phyloP scores from a whole-genome alignment of 768 basidiomycete genomes.

The Phylloporus sp. region DNA sequence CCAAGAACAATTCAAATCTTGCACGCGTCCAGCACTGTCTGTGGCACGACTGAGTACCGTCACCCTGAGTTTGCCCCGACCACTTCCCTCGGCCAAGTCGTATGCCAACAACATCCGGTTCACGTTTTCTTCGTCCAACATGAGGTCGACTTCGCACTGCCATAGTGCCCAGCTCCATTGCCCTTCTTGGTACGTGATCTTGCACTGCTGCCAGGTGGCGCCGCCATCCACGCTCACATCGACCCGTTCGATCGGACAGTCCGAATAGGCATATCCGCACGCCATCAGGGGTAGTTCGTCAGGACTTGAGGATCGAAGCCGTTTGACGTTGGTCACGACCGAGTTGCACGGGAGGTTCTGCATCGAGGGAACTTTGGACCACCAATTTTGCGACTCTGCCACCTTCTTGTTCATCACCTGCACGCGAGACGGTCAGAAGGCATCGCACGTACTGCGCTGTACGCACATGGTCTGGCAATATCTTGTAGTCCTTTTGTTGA shows the following conservation, averaged over 20 bases:
- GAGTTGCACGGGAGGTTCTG: slow-evolving; percentile 59
- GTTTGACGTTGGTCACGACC: slow-evolving; percentile 37
- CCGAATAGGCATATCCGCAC: slow-evolving; percentile 55
- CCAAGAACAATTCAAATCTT: slow-evolving; percentile 50
- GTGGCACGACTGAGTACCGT: slow-evolving; percentile 45
- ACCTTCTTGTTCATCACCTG: slow-evolving; percentile 25
- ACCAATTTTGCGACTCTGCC: slow-evolving; percentile 31
- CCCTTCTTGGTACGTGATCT: slow-evolving; percentile 55
- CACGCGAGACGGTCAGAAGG: background rate
- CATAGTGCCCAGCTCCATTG: slow-evolving; percentile 74
- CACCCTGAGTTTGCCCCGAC: slow-evolving; percentile 10
- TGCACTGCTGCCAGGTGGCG: slow-evolving; percentile 44
- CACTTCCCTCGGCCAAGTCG: slow-evolving; percentile 5
- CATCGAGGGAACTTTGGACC: slow-evolving; percentile 56
- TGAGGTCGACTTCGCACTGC: slow-evolving; percentile 45
- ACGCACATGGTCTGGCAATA: slow-evolving; percentile 49
- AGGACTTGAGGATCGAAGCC: slow-evolving; percentile 6
- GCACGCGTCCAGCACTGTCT: slow-evolving; percentile 45
- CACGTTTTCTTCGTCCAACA: slow-evolving; percentile 20
- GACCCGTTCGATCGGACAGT: slow-evolving; percentile 42
- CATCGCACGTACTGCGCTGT: background rate
- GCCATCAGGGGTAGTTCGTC: slow-evolving; percentile 28
- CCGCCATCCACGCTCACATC: slow-evolving; percentile 53
- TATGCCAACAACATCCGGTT: slow-evolving; percentile 4
- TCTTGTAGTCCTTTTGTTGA: slow-evolving; percentile 67